These are phyloP conservation scores for Podaxis sp. DNA, from an alignment of 768 basidiomycete genomes.

Conservation along the genomic window DNA sequence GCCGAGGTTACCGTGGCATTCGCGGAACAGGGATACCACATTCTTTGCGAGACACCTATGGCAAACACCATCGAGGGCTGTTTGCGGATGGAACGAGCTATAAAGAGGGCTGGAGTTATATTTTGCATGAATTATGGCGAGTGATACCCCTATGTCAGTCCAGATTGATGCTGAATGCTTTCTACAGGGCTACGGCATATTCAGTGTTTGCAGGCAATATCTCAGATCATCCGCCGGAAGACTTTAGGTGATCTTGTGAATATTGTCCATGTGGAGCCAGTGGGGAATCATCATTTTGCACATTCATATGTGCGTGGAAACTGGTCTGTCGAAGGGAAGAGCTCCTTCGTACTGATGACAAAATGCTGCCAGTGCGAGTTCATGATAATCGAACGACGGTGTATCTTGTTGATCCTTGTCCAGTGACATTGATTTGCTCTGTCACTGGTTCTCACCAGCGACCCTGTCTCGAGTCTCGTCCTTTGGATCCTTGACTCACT, in stretches of 20 bases:
- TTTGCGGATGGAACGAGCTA: conserved; percentile 67
- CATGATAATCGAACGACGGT: neutral
- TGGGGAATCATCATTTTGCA: conserved; percentile 86
- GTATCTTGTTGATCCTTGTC: neutral
- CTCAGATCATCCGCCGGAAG: conserved; percentile 67
- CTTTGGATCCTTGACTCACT: conserved; percentile 84
- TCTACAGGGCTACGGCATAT: conserved; percentile 79
- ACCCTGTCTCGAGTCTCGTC: conserved; percentile 72
- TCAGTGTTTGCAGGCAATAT: conserved; percentile 72
- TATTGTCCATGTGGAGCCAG: conserved; percentile 80
- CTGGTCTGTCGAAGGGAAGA: conserved; percentile 67
- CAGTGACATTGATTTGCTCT: conserved; percentile 85
- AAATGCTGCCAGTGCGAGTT: conserved; percentile 83
- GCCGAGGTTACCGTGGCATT: conserved; percentile 71
- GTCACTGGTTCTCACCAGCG: conserved; percentile 70
- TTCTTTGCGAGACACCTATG: conserved; percentile 93
- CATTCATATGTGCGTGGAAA: conserved; percentile 86
- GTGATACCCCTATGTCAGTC: conserved; percentile 16
- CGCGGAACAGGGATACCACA: conserved; percentile 80
- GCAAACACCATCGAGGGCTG: conserved; percentile 74
- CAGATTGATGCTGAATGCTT: neutral
- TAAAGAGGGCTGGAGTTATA: conserved; percentile 67
- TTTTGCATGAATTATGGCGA: conserved; percentile 88
- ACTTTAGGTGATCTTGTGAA: conserved; percentile 78
- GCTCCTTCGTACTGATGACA: conserved; percentile 83